phyloP scores from a whole-genome alignment of 2,329 filamentous ascomycete species.

The Colletotrichum sp. region DNA sequence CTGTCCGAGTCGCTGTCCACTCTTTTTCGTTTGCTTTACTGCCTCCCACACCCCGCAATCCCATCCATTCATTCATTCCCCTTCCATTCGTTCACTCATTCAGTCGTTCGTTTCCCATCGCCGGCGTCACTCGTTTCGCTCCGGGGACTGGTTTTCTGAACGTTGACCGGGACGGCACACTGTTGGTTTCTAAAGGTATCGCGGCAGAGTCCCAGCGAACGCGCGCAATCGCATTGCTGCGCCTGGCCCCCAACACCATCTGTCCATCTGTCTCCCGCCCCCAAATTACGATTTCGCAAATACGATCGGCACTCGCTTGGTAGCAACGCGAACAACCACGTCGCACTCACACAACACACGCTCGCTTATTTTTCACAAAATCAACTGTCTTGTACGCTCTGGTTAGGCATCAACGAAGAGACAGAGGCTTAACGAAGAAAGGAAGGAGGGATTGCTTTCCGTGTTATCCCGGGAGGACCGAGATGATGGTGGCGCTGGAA shows the following conservation, averaged over 20 bases:
- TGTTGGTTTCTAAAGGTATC: not conserved
- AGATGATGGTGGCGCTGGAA: slow-evolving; percentile 3
- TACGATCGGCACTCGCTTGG: not conserved
- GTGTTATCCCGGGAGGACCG: not conserved
- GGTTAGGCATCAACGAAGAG: not conserved
- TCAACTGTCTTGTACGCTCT: not conserved
- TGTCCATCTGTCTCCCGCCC: not conserved
- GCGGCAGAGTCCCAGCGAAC: not conserved
- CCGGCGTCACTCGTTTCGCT: slow-evolving; percentile 2
- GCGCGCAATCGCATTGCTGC: not conserved
- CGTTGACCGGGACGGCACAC: not conserved
- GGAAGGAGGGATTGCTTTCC: not conserved
- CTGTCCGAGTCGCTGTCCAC: slow-evolving; percentile 1
- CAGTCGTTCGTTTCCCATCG: not conserved
- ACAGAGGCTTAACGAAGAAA: not conserved
- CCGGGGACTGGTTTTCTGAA: not conserved
- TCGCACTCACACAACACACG: not conserved
- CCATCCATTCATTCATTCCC: not conserved
- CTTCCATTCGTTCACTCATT: not conserved
- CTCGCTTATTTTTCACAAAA: not conserved
- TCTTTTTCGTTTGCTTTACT: not conserved
- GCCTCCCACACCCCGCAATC: not conserved
- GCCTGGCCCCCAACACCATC: not conserved
- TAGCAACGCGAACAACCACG: not conserved
- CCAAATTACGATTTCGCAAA: not conserved